Base-by-base conservation (phyloP, 78 protist genomes). In the Dictyostelium capitatum region DNA sequence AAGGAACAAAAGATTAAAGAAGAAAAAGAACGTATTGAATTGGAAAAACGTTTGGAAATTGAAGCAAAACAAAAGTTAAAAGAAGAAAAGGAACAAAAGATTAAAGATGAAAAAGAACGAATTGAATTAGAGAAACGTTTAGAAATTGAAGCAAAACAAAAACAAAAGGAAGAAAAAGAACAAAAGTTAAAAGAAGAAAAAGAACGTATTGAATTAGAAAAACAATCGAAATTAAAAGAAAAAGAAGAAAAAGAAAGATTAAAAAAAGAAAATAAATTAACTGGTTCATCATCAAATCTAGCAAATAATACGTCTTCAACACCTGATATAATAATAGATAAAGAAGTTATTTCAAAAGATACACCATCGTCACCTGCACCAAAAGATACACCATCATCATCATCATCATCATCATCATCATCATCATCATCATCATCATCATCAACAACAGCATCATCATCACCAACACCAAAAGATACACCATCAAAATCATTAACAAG, bases 1-100 rank as follows among this genome's bases (percentile, higher is more conserved):
- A 67, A 67, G 30, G 75, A 67, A 67, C 75, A 67, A 67, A 67
- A 67, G 75, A 25, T 32, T 6, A 67, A 67, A 67, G 75, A 67
- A 0, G 75, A 67, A 19, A 67, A 67, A 32, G 75, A 67, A 32
- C 75, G 75, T 67, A 15, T 67, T 30, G 75, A 67, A 67, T 6
- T 32, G 23, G 75, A 67, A 6, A 67, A 67, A 67, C 75, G 30
- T 30, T 30, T 30, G 30, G 46, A 67, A 67, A 67, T 30, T 30
- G 75, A 67, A 67, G 75, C 25, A 6, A 67, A 67, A 67, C 75
- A 67, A 67, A 67, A 67, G 30, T 48, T 30, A 67, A 67, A 67
- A 67, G 75, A 67, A 67, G 75, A 67, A 6, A 67, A 67, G 17
- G 75, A 67, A 67, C 75, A 67, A 67, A 67, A 67, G 48, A 11